Base-by-base conservation (phyloP, 345 rosid genomes). In the Brassica carinata region DNA sequence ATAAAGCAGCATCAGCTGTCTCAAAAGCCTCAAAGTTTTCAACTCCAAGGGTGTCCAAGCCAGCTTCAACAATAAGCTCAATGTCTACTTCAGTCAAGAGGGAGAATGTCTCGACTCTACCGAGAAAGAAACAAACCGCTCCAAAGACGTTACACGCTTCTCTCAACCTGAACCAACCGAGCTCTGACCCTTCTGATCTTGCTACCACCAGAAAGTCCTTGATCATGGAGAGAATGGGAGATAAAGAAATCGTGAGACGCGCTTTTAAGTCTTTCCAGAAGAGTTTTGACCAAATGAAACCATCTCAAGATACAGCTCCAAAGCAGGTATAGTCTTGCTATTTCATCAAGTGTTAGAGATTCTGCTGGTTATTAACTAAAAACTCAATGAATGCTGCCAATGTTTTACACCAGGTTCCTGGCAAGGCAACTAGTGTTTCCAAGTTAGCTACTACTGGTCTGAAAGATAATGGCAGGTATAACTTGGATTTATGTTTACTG, bases 171-270 rank as follows among this genome's bases (percentile, higher is more conserved):
- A 87, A 77, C 59, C 76, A 86, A 8, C 64, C 87, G 5, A 45
- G 66, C 55, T 79, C 89, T 5, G 84, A 69, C 72, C 77, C 68
- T 66, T 48, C 83, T 62, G 72, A 87, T 69, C 19, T 67, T 73
- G 34, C 86, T 18, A 79, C 81, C 11, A 74, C 84, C 2, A 87
- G 96, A 79, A 87, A 85, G 70, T 87, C 96, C 55, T 78, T 89
- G 71, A 82, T 95, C 15, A 92, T 88, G 97, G 99, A 92, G 75
- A 85, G 75, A 77, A 91, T 91, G 97, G 91, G 91, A 13, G 97
- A 95, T 83, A 95, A 91, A 82, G 98, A 95, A 71, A 93, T 87
- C 26, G 88, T 91, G 31, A 95, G 85, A 79, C 90, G 94, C 15
- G 94, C 90, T 45, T 90, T 93, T 69, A 91, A 90, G 83, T 70